Conservation (phyloP, 306 rosid species). For the Inga oerstediana region DNA sequence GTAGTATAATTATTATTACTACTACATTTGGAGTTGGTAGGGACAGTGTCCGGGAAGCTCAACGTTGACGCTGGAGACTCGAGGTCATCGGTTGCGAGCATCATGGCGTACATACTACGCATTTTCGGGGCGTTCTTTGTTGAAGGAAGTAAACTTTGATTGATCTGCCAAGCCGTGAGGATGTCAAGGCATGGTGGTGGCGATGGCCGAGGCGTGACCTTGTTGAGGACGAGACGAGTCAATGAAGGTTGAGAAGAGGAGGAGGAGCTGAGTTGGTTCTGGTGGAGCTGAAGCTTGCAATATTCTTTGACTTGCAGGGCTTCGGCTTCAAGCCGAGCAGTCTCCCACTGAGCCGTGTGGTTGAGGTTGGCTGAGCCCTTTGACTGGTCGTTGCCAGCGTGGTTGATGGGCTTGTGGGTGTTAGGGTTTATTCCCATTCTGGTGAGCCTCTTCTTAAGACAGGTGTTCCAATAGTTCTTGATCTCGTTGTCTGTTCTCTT, state of each 20-base stretch:
- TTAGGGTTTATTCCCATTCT: neutral
- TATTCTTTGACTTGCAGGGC: neutral
- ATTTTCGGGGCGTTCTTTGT: too few species aligned
- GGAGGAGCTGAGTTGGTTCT: neutral
- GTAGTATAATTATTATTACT: too few species aligned
- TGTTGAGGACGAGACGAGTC: neutral
- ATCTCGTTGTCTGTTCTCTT: neutral
- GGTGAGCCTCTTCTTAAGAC: neutral
- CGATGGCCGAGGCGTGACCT: neutral
- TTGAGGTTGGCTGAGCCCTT: neutral
- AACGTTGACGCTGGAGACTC: neutral
- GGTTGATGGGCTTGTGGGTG: neutral
- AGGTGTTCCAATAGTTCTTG: neutral
- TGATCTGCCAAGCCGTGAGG: neutral
- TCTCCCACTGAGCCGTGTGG: neutral
- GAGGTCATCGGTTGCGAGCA: too few species aligned
- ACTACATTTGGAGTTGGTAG: too few species aligned
- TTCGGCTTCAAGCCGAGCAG: neutral
- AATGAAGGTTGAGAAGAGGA: neutral
- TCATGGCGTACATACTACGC: too few species aligned
- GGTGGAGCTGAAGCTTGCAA: too few species aligned
- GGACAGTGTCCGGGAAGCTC: too few species aligned
- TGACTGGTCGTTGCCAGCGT: neutral
- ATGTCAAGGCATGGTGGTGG: neutral
- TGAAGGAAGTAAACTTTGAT: too few species aligned